Conservation (phyloP, 768 basidiomycete species). For the Antrodiella citrinella region DNA sequence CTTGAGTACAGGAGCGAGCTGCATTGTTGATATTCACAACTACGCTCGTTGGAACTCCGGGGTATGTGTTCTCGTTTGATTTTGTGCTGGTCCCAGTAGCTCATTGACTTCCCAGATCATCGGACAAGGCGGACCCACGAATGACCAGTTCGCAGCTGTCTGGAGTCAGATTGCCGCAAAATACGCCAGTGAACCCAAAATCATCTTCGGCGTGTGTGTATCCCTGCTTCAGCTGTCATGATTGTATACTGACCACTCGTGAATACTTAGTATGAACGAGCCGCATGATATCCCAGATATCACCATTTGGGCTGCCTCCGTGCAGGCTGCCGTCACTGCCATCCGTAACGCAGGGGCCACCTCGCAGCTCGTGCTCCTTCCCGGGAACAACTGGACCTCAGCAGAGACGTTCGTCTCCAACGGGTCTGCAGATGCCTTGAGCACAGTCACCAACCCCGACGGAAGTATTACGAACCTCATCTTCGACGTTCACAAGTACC, state of each 20-base stretch:
- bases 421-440: slow-evolving; percentile 41
- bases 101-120: slow-evolving; percentile 29
- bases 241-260: neutral
- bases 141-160: slow-evolving; percentile 42
- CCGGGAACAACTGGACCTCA: slow-evolving; percentile 52
- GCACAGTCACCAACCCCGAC: slow-evolving; percentile 37
- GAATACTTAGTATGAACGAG: slow-evolving; percentile 52
- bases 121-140: slow-evolving; percentile 53
- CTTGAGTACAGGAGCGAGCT: slow-evolving; percentile 36
- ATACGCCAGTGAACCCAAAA: slow-evolving; percentile 32
- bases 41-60: slow-evolving; percentile 48
- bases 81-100: neutral
- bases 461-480: slow-evolving; percentile 37
- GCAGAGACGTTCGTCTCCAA: slow-evolving; percentile 42
- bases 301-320: slow-evolving; percentile 37
- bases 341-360: slow-evolving; percentile 53
- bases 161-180: slow-evolving; percentile 47
- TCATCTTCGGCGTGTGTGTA: slow-evolving; percentile 44
- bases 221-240: neutral
- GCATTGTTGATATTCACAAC: slow-evolving; percentile 54
- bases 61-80: slow-evolving; percentile 25
- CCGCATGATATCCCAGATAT: slow-evolving; percentile 51
- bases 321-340: slow-evolving; percentile 55
- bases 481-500: slow-evolving; percentile 59
- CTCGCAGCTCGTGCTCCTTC: slow-evolving; percentile 47